phyloP scores from a whole-genome alignment of 2,329 filamentous ascomycete genomes.

The Epichloe glyceriae region DNA sequence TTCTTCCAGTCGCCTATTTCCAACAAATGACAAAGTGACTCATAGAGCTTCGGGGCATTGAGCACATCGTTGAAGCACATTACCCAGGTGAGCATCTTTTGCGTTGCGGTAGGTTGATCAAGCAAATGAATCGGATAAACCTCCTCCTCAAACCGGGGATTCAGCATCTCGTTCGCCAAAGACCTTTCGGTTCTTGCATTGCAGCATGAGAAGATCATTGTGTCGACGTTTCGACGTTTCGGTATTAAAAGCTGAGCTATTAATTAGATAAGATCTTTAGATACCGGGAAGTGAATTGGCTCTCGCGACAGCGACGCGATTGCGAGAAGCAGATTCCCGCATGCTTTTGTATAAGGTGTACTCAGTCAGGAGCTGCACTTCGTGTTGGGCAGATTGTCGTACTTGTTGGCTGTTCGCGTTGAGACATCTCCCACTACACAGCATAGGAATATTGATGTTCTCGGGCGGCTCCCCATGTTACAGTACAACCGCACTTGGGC shows the following conservation, averaged over 20 bases:
- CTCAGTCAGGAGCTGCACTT: not conserved
- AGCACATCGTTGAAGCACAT: slow-evolving; percentile 9
- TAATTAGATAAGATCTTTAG: not conserved
- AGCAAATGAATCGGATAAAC: slow-evolving; percentile 5
- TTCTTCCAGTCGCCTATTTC: slow-evolving; percentile 8
- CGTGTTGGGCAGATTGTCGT: not conserved
- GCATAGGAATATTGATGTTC: not conserved
- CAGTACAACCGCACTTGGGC: not conserved
- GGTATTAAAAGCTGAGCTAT: not conserved
- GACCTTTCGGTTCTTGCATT: not conserved
- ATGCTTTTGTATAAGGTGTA: not conserved
- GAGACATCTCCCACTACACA: not conserved
- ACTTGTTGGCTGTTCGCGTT: not conserved
- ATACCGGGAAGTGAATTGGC: not conserved
- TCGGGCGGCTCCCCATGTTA: not conserved
- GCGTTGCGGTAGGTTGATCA: not conserved
- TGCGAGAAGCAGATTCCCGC: not conserved
- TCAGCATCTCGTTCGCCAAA: not conserved
- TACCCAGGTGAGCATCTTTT: slow-evolving; percentile 6
- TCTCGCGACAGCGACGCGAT: too few relatives aligned
- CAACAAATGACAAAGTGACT: slow-evolving; percentile 3
- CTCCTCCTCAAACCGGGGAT: not conserved
- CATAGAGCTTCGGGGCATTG: slow-evolving; percentile 1
- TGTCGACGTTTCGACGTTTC: not conserved
- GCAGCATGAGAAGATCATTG: slow-evolving; percentile 4